A percentile compares a stretch with the other conserved stretches of the same genome.
phyloP scores from a whole-genome alignment of 192 early-diverging fungal species.

The Backusella liffmaniae region DNA sequence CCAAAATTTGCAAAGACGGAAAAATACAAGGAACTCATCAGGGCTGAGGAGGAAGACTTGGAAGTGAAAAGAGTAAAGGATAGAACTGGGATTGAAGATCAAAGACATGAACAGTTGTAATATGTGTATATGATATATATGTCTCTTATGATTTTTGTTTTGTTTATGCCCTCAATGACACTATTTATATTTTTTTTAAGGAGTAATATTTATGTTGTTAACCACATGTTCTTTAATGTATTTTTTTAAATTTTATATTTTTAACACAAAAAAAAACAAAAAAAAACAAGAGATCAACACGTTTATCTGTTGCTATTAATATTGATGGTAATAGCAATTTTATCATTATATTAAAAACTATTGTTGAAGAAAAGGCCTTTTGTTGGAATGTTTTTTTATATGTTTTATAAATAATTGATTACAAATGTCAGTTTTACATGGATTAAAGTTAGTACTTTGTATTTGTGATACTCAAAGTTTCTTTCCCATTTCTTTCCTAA shows the following conservation, averaged over 20 bases:
- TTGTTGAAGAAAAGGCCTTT: too few relatives aligned
- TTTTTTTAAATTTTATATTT: not conserved
- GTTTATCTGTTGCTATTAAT: not conserved
- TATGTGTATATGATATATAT: not conserved
- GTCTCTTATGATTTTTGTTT: not conserved
- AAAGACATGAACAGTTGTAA: not conserved
- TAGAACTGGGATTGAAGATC: not conserved
- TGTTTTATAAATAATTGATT: too few relatives aligned
- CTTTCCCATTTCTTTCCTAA: too few relatives aligned
- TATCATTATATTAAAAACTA: too few relatives aligned
- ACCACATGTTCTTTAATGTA: not conserved
- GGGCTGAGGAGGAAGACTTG: not conserved
- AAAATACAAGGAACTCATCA: conserved; percentile 16
- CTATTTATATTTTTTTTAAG: conserved; percentile 6
- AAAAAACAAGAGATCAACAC: not conserved
- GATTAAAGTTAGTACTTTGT: too few relatives aligned
- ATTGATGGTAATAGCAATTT: not conserved
- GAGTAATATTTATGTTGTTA: not conserved
- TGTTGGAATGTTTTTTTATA: too few relatives aligned
- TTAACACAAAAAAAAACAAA: not conserved
- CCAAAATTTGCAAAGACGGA: conserved; percentile 24
- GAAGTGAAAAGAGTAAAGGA: not conserved
- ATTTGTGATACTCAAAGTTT: too few relatives aligned
- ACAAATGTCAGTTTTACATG: too few relatives aligned
- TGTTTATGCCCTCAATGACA: not conserved